Evolutionary conservation across 805 yeast species (phyloP).

Genomic region (Metschnikowia gruessii): DNA sequence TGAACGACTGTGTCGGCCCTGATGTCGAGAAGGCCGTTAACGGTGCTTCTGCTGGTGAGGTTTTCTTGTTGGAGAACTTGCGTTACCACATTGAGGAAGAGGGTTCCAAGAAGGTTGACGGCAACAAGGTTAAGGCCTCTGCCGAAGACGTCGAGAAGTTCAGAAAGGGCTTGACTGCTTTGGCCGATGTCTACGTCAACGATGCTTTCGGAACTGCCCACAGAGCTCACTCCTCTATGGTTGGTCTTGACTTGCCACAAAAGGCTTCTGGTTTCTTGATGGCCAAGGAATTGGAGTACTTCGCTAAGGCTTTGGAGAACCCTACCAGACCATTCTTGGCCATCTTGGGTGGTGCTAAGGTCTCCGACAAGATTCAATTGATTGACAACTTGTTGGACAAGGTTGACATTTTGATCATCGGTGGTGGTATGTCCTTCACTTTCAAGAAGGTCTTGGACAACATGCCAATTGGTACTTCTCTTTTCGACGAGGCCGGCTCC

Average conservation of each 20-base stretch:
- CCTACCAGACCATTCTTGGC: constrained; percentile 98
- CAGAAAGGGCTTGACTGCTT: constrained; percentile 84
- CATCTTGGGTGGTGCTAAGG: constrained; percentile 99
- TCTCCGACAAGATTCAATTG: constrained; percentile 96
- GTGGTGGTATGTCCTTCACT: constrained; percentile 99
- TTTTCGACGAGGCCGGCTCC: constrained; percentile 92
- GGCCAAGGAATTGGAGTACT: constrained; percentile 95
- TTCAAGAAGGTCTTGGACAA: constrained; percentile 90
- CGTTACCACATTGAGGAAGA: constrained; percentile 98
- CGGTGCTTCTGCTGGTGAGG: constrained; percentile 71
- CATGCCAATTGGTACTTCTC: constrained; percentile 86
- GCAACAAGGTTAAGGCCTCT: constrained; percentile 91
- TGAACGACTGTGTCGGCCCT: constrained; percentile 87
- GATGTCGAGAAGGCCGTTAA: constrained; percentile 82
- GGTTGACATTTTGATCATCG: constrained; percentile 90
- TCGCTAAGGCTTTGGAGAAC: constrained; percentile 97
- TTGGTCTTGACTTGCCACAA: constrained; percentile 91
- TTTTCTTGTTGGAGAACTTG: constrained; percentile 92
- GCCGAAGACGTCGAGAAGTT: constrained; percentile 78
- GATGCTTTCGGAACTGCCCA: constrained; percentile 97
- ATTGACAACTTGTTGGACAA: constrained; percentile 96
- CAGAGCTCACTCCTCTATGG: constrained; percentile 99
- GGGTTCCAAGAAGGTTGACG: constrained; percentile 84
- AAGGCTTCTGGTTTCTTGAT: constrained; percentile 98
- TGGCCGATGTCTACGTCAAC: constrained; percentile 96